phyloP scores from a whole-genome alignment of 1,139 yeast species.

The Zygosaccharomyces pseudobailii region DNA sequence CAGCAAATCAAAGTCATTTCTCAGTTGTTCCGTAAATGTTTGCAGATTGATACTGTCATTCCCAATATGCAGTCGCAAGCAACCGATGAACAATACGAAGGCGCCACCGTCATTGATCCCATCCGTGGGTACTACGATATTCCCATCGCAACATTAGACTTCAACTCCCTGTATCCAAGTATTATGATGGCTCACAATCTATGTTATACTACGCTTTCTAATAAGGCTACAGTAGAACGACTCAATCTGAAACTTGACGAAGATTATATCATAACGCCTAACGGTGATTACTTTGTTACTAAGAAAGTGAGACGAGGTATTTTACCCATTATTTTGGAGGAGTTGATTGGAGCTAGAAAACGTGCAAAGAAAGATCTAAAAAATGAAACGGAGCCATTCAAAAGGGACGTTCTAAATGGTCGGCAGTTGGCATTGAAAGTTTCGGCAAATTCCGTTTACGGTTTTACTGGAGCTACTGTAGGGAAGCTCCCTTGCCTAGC shows the following conservation, averaged over 20 bases:
- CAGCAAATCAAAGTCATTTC: constrained; percentile 97
- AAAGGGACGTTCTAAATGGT: constrained; percentile 90
- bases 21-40: constrained; percentile 87
- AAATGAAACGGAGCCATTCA: constrained; percentile 92
- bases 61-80: constrained; percentile 89
- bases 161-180: constrained; percentile 94
- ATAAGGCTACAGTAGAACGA: constrained; percentile 62
- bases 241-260: constrained; percentile 58
- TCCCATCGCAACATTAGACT: constrained; percentile 96
- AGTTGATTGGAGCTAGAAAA: constrained; percentile 85
- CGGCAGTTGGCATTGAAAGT: constrained; percentile 94
- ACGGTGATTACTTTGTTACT: constrained; percentile 86
- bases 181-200: constrained; percentile 99
- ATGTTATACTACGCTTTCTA: constrained; percentile 86
- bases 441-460: constrained; percentile 97
- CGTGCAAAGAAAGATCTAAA: constrained; percentile 86
- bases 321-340: constrained; percentile 85
- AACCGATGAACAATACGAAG: constrained; percentile 86
- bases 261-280: constrained; percentile 86
- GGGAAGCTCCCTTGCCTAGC: constrained; percentile 97
- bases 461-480: constrained; percentile 97
- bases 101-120: constrained; percentile 99
- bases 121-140: constrained; percentile 91
- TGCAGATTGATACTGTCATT: constrained; percentile 76
- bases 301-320: constrained; percentile 69